Base-by-base conservation (phyloP, 164 flowering plant species). In the Aristolochia fimbriata region DNA sequence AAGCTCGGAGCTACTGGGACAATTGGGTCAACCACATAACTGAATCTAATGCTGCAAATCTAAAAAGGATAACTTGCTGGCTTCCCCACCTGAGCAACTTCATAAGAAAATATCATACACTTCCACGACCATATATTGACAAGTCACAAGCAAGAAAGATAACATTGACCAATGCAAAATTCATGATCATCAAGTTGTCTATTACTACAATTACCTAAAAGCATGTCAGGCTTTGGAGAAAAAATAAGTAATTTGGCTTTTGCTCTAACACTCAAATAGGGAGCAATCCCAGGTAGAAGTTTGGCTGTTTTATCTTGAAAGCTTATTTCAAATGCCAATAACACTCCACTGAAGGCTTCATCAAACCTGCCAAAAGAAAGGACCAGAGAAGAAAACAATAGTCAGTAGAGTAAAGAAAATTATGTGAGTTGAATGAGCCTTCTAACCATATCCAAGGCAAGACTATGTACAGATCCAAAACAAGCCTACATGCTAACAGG, bases 261-360 rank as follows among this genome's bases (percentile, higher is more conserved):
- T n/a, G 87, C 62, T 61, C 58, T 75, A 20, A 87, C 87, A 46
- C 83, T 85, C 70, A 83, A 72, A 74, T 78, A 82, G 1, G 97
- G 96, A 66, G 70, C 67, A 57, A 87, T 43, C 15, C 84, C 85
- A 17, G 84, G 62, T 51, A 84, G 76, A 69, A 87, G 76, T 67
- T 70, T 84, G 0, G 87, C 86, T 30, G 30, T 33, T 59, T 69
- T 66, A 68, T 64, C 68, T 13, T 27, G 47, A 52, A 69, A 19
- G 0, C 67, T 37, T 46, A 77, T 75, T 50, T 74, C 82, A 69
- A 84, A 86, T 57, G 92, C 92, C 74, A 90, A 73, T 27, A 87
- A 70, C 13, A 93, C 86, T 9, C 98, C 97, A 43, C 83, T 87
- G 68, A 84, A 90, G 20, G 47, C 58, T 65, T 93, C 97, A 76